Evolutionary conservation across 148 eudicot genomes (phyloP).

Genomic region (Silene uniflora): DNA sequence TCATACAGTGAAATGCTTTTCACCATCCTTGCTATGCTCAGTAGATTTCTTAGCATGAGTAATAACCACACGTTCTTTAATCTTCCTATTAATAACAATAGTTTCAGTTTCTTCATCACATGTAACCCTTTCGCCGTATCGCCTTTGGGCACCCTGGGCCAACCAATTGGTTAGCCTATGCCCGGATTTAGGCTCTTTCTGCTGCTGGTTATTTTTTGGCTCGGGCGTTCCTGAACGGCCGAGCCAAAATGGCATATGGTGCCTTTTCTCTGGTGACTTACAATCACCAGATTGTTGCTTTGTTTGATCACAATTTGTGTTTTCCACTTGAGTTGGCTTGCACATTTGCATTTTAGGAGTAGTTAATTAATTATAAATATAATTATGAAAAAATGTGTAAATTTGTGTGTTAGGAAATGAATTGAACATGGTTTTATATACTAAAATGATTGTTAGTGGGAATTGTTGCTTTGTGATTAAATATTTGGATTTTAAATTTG

Average conservation of each 20-base stretch:
- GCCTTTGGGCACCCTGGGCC: conserved; percentile 18
- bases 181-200: not conserved
- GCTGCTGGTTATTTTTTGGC: not conserved
- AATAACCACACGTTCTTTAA: conserved; percentile 23
- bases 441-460: conserved; percentile 11
- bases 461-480: conserved; percentile 15
- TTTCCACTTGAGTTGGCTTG: conserved; percentile 19
- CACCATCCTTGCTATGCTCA: conserved; percentile 23
- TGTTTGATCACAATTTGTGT: conserved; percentile 6
- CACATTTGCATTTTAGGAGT: conserved; percentile 18
- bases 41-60: conserved; percentile 27
- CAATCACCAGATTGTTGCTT: conserved; percentile 10
- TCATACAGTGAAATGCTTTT: conserved; percentile 22
- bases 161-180: conserved; percentile 22
- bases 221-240: conserved; percentile 17
- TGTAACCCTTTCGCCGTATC: not conserved
- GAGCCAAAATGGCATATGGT: conserved; percentile 20
- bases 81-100: conserved; percentile 27
- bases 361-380: too few species aligned
- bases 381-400: too few species aligned
- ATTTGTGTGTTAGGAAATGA: conserved; percentile 1
- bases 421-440: conserved; percentile 22
- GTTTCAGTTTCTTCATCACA: conserved; percentile 18
- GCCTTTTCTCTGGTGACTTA: conserved; percentile 25
- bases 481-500: not conserved